These are phyloP conservation scores for Tephrocybe rancida DNA, from an alignment of 768 basidiomycete species.

Conservation along the genomic window DNA sequence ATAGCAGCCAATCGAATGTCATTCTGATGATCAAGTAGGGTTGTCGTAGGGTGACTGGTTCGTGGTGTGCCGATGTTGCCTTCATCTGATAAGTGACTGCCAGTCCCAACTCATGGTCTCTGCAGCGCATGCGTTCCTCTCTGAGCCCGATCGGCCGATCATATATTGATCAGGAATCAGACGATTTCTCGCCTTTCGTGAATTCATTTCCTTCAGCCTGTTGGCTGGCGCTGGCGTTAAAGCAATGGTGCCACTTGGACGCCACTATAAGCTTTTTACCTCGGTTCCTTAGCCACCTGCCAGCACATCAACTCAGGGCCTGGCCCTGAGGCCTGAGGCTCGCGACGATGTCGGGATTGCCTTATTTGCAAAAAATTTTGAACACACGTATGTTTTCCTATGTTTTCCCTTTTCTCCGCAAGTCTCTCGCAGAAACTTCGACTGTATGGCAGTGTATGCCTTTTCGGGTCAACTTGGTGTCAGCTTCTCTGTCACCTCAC, in stretches of 20 bases:
- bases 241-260: background rate
- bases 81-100: no score
- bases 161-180: background rate
- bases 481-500: background rate
- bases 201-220: no score
- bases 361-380: no score
- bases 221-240: background rate
- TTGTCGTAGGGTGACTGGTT: background rate
- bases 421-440: no score
- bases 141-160: constrained; percentile 10
- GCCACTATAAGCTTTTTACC: background rate
- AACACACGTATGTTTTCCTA: no score
- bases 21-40: constrained; percentile 5
- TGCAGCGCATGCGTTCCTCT: no score
- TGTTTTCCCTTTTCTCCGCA: no score
- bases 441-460: no score
- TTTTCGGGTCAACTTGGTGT: no score
- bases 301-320: background rate
- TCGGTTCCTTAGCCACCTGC: background rate
- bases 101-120: no score
- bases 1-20: constrained; percentile 7
- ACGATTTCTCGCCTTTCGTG: background rate
- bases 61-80: background rate
- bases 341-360: no score
- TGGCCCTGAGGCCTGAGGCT: no score